Evolutionary conservation across 805 yeast species (phyloP).

Genomic region (Lipomyces japonicus): DNA sequence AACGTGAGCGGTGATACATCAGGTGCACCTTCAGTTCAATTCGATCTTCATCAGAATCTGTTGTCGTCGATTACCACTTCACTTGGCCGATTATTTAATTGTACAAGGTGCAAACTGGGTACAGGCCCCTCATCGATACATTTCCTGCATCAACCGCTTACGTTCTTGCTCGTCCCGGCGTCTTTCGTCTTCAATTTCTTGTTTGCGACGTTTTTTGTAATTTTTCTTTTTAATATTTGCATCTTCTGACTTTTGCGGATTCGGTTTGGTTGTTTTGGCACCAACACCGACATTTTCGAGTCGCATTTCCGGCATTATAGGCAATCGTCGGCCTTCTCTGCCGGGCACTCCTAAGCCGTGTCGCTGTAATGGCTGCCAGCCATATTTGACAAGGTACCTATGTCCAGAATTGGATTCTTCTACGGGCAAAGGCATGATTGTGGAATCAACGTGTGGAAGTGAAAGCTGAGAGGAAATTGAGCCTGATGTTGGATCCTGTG

Average conservation of each 20-base stretch:
- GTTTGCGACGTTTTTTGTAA: conserved; percentile 1
- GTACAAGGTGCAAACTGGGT: too few species aligned
- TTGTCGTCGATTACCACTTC: too few species aligned
- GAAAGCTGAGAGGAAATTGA: conserved; percentile 16
- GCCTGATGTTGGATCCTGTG: not conserved
- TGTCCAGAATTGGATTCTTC: conserved; percentile 17
- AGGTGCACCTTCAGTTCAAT: conserved; percentile 3
- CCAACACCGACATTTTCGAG: conserved; percentile 21
- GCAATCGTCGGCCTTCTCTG: conserved; percentile 23
- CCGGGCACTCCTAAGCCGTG: conserved; percentile 23
- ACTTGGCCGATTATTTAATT: too few species aligned
- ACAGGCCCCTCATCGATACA: not conserved
- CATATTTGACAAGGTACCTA: conserved; percentile 19
- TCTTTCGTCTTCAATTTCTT: not conserved
- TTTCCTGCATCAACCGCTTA: conserved; percentile 10
- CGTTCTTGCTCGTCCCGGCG: conserved; percentile 9
- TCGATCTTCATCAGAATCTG: too few species aligned
- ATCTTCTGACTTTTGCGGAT: not conserved
- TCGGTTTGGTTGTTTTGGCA: conserved; percentile 4
- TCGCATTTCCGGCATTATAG: conserved; percentile 11
- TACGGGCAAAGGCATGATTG: conserved; percentile 17
- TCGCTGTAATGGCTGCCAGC: conserved; percentile 25
- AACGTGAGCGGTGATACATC: conserved; percentile 22
- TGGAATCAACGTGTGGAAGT: conserved; percentile 16
- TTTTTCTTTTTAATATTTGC: conserved; percentile 1